Base-by-base conservation (phyloP, 1,284 basidiomycete genomes). In the Calocybe gambosa region DNA sequence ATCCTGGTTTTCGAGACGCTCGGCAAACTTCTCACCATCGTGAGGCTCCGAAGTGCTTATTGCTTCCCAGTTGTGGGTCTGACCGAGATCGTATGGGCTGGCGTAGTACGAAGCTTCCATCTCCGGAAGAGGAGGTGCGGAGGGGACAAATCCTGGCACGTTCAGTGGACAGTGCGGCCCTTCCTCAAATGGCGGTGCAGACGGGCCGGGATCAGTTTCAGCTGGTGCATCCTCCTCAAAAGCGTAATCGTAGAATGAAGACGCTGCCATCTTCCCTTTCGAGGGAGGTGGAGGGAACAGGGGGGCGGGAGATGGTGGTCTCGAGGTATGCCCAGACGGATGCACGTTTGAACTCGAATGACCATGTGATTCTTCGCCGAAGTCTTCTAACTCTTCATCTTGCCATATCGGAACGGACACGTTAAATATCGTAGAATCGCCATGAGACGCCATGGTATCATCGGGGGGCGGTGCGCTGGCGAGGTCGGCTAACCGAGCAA, bases 401-500 rank as follows among this genome's bases (percentile, higher is more conserved):
- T 65, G 55, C 71, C 71, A 74, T 29, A 61, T 60, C 10, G 73
- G 73, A 20, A 61, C 73, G 39, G 68, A 70, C 3, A 61, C 59
- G 41, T 62, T 52, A 5, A 51, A 43, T 8, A 43, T 46, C 6
- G 55, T 46, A n/a, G 56, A 41, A 23, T 46, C 50, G 20, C 33
- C 43, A 25, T 47, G 36, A 25, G 48, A 43, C 26, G 54, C 46
- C 10, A 46, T 42, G 10, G 46, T 39, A 39, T 40, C 48, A 33
- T 62, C 63, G 12, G 49, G 51, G 25, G 67, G 68, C 9, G 85
- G 85, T 12, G 73, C 73, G 54, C 80, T 85, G 19, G 77, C 78
- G 34, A 78, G 49, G 15, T 66, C 65, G 0, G 70, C 75, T 50
- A 86, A 70, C 28, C 69, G 74, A 26, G 78, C 79, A 15, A 89